Evolutionary conservation across 257 asterid species (phyloP).

Genomic region (Scutellaria baicalensis): DNA sequence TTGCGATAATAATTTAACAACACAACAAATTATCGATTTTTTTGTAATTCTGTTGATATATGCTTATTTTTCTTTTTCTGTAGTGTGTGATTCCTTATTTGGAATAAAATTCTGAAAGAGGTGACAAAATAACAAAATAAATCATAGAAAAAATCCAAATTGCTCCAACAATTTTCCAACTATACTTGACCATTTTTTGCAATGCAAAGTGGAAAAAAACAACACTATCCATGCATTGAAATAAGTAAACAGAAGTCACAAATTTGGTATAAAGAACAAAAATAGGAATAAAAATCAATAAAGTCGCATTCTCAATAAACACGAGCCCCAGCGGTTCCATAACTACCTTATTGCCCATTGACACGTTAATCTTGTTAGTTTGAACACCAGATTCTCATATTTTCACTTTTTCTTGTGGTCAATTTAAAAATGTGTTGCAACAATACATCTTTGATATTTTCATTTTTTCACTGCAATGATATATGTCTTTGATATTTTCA

Average conservation of each 20-base stretch:
- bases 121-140: background rate
- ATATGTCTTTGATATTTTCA: no score
- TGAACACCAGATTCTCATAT: constrained; percentile 2
- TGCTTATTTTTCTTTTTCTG: no score
- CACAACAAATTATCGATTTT: no score
- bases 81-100: background rate
- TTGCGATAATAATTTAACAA: no score
- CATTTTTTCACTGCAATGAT: no score
- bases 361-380: constrained; percentile 19
- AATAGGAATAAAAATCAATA: background rate
- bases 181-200: constrained; percentile 13
- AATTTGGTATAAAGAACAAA: background rate
- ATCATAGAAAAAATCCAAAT: background rate
- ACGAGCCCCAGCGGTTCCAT: constrained; percentile 30
- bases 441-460: no score
- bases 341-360: constrained; percentile 21
- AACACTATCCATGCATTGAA: constrained; percentile 14
- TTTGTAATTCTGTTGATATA: no score
- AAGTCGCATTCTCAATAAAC: constrained; percentile 24
- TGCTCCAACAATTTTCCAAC: constrained; percentile 21
- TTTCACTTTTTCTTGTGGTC: no score
- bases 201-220: constrained; percentile 18
- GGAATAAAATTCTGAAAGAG: background rate
- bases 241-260: background rate
- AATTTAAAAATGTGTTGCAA: no score